Percentiles rank a stretch among this genome's conserved stretches.
Evolutionary conservation across 352 stramenopile species (phyloP).

Genomic region (Pythium aphanidermatum): DNA sequence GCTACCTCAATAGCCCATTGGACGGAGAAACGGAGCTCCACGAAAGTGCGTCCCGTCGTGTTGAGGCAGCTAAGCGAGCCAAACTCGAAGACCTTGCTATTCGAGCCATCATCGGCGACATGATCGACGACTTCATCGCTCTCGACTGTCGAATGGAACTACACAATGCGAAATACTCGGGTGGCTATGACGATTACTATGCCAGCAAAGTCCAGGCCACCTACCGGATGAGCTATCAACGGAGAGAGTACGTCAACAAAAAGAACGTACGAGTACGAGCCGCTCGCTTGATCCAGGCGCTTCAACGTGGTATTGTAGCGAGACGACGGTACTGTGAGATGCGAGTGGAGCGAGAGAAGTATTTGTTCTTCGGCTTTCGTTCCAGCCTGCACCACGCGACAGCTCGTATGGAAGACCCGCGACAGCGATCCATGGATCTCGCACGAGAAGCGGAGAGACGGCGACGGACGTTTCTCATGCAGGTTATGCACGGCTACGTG

Average conservation of each 20-base stretch:
- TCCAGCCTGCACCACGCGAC: conserved; percentile 47
- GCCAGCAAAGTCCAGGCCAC: conserved; percentile 65
- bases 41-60: conserved; percentile 18
- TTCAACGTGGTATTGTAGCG: conserved; percentile 59
- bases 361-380: conserved; percentile 61
- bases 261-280: conserved; percentile 41
- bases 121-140: conserved; percentile 45
- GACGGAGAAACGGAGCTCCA: conserved; percentile 11
- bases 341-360: conserved; percentile 50
- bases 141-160: conserved; percentile 51
- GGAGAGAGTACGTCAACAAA: conserved; percentile 42
- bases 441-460: conserved; percentile 32
- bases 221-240: conserved; percentile 64
- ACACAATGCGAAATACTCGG: conserved; percentile 47
- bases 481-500: conserved; percentile 53
- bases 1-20: conserved; percentile 22
- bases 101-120: conserved; percentile 46
- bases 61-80: conserved; percentile 29
- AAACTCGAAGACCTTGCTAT: conserved; percentile 48
- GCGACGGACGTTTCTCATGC: conserved; percentile 60
- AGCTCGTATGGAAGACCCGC: conserved; percentile 34
- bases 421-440: conserved; percentile 26
- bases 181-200: conserved; percentile 54
- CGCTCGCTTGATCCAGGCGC: conserved; percentile 52
- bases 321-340: conserved; percentile 45